A percentile compares a stretch with the other conserved stretches of the same genome.
These are phyloP conservation scores for Ceratocystis diversiconidia DNA, from an alignment of 2,329 filamentous ascomycete species.

Conservation along the genomic window DNA sequence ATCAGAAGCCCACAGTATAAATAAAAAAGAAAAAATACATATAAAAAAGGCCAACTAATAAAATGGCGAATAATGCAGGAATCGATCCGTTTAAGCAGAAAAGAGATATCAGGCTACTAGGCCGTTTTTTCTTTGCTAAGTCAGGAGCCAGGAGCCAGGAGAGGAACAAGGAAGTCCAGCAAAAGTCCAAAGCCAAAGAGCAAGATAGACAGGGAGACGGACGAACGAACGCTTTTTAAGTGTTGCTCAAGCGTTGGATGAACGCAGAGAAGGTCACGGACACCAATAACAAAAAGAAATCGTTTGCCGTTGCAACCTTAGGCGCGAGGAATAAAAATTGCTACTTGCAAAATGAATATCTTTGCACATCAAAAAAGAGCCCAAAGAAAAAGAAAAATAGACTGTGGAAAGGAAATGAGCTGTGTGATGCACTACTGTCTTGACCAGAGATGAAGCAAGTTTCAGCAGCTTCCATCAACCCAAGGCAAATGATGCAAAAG, in stretches of 20 bases:
- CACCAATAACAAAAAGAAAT: not conserved
- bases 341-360: not conserved
- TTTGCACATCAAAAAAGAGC: not conserved
- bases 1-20: not conserved
- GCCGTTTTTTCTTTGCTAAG: not conserved
- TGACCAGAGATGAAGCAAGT: conserved; percentile 5
- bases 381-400: not conserved
- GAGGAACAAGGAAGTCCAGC: not conserved
- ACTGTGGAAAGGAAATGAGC: not conserved
- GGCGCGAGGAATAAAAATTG: not conserved
- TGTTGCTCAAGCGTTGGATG: not conserved
- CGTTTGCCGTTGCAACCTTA: not conserved
- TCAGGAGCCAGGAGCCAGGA: not conserved
- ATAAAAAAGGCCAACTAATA: not conserved
- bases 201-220: not conserved
- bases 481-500: not conserved
- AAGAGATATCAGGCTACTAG: not conserved
- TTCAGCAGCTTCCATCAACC: not conserved
- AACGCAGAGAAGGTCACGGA: not conserved
- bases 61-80: not conserved
- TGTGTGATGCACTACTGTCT: not conserved
- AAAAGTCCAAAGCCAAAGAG: not conserved
- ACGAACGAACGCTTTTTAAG: not conserved
- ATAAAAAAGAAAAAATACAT: not conserved
- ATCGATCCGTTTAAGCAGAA: not conserved